These are phyloP conservation scores for Metschnikowia colocasiae DNA, from an alignment of 805 yeast species.

Conservation along the genomic window DNA sequence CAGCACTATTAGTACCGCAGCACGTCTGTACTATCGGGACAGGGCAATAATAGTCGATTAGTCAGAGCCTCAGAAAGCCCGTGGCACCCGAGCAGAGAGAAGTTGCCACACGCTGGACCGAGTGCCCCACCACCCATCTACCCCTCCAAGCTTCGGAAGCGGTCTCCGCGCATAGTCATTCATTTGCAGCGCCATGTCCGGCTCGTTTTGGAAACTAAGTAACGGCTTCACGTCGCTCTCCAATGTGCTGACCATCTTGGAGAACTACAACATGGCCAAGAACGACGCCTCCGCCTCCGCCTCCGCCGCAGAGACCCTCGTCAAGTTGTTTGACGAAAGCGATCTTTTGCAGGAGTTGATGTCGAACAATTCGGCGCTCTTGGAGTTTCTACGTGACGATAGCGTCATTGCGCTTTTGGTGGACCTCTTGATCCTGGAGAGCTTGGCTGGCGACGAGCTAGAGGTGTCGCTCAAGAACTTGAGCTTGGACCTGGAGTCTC, in stretches of 20 bases:
- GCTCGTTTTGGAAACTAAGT: constrained; percentile 46
- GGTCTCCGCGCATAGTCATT: not conserved
- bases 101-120: no score
- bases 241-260: constrained; percentile 38
- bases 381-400: constrained; percentile 64
- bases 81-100: no score
- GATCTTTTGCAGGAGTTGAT: constrained; percentile 52
- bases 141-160: no score
- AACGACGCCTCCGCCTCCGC: constrained; percentile 11
- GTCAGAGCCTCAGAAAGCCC: no score
- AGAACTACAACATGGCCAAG: constrained; percentile 25
- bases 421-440: constrained; percentile 32
- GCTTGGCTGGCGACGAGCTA: constrained; percentile 17
- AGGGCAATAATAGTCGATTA: no score
- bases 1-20: no score
- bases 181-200: constrained; percentile 30
- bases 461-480: constrained; percentile 15
- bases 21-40: no score
- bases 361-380: constrained; percentile 69
- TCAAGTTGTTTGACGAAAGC: constrained; percentile 39
- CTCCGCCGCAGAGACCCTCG: constrained; percentile 24
- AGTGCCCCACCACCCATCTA: no score
- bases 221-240: constrained; percentile 44
- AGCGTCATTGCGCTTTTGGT: constrained; percentile 34
- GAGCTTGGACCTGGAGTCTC: constrained; percentile 9